phyloP scores from a whole-genome alignment of 495 filamentous ascomycete genomes.

The Talaromyces stipitatus region DNA sequence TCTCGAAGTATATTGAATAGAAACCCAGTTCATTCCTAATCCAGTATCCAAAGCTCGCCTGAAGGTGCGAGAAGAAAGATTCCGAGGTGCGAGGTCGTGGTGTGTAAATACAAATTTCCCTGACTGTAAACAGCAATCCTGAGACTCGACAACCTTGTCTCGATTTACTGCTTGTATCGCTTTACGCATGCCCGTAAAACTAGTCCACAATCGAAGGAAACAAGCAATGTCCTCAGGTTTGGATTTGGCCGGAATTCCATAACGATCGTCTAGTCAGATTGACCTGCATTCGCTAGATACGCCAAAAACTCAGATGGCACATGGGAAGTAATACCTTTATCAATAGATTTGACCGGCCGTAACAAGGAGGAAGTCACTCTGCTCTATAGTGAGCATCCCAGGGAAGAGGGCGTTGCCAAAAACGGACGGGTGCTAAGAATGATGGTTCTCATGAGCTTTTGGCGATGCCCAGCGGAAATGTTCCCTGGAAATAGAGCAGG shows the following conservation, averaged over 20 bases:
- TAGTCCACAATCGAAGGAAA: constrained; percentile 4
- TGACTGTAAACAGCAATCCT: not conserved
- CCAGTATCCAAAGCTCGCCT: constrained; percentile 17
- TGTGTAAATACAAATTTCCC: constrained; percentile 17
- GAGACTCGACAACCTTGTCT: not conserved
- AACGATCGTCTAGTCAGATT: constrained; percentile 14
- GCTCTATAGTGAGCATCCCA: too few relatives aligned
- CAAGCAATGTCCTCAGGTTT: constrained; percentile 1
- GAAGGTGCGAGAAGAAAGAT: constrained; percentile 17
- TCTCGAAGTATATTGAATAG: constrained; percentile 21
- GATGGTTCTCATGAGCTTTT: constrained; percentile 49
- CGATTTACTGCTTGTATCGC: not conserved
- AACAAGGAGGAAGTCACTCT: too few relatives aligned
- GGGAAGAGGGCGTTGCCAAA: too few relatives aligned
- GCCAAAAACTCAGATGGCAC: too few relatives aligned
- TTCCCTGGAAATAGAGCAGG: constrained; percentile 36
- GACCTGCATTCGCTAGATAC: constrained; percentile 12
- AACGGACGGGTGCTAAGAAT: constrained; percentile 50
- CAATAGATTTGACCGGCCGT: too few relatives aligned
- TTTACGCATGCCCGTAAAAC: not conserved
- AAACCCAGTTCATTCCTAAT: constrained; percentile 21
- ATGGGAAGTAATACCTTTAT: too few relatives aligned
- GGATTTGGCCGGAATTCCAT: constrained; percentile 5
- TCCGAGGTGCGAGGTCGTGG: constrained; percentile 21
- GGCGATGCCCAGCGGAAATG: constrained; percentile 61